Evolutionary conservation across 768 basidiomycete species (phyloP).

Genomic region (Neoboletus subvelutipes): DNA sequence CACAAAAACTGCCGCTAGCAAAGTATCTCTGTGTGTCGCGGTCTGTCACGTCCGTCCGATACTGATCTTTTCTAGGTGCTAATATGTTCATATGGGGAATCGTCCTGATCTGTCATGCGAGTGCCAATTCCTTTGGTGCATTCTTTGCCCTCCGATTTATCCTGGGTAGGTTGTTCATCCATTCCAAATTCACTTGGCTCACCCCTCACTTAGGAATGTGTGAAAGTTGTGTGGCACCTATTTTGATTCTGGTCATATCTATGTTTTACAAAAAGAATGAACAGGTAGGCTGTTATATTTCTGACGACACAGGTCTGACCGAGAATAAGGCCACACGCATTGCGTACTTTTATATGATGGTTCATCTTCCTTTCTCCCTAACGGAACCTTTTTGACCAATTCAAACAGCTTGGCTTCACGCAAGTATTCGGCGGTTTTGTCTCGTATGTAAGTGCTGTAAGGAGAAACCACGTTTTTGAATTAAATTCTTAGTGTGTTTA

Average conservation of each 20-base stretch:
- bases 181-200: neutral
- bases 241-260: neutral
- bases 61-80: neutral
- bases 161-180: neutral
- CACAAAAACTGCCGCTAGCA: neutral
- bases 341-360: neutral
- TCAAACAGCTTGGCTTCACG: constrained; percentile 21
- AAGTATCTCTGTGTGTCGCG: neutral
- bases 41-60: neutral
- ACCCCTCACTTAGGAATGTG: neutral
- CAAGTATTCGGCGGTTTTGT: constrained; percentile 39
- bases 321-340: neutral
- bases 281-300: neutral
- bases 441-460: constrained; percentile 29
- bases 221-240: neutral
- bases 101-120: neutral
- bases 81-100: neutral
- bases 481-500: neutral
- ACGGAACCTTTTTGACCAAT: neutral
- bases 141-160: neutral
- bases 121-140: neutral
- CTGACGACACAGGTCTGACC: neutral
- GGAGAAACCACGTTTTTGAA: neutral
- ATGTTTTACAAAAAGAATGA: neutral
- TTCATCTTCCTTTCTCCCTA: neutral